Evolutionary conservation across 306 rosid genomes (phyloP), one percentile per base, ranked within the genome.

Genomic region (Prinsepia uniflora): DNA sequence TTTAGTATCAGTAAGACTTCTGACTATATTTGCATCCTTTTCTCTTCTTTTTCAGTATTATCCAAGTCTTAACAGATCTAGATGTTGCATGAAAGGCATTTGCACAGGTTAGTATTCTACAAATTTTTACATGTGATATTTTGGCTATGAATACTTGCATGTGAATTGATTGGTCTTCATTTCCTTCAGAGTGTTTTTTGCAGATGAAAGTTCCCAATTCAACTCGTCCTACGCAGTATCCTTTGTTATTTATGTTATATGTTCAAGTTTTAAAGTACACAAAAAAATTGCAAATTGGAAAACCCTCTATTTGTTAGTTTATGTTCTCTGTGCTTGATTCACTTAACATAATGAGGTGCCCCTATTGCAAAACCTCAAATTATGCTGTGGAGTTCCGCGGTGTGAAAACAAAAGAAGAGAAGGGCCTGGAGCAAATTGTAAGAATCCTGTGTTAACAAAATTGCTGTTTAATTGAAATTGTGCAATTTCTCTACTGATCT

Each of bases 181-280:
- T 77, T 71, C 34, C 54, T 72, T 6, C 91, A 95, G 99, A 95
- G 83, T 95, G 99, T 75, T 95, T 95, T 85, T 81, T 95, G 84
- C 97, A 95, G 92, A 95, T 95, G 99, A 95, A 89, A 87, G 99
- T 95, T 77, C 99, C 99, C 57, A 95, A 95, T 82, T 91, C 99
- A 70, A 83, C 96, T 61, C 97, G 96, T 56, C 99, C 99, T 34
- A 91, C 97, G 20, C 99, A 91, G 99, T 95, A 95, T 95, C 99
- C 96, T 86, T 71, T 56, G 56, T 62, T 44, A 48, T 70, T 61
- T 39, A 50, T 63, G 46, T 53, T 66, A 68, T 73, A 52, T 9
- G 63, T 77, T 67, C 53, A 56, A 67, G 58, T 70, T 68, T 49
- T 48, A 17, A 56, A 54, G 20, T 42, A 30, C 18, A 40, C 22